Conservation (phyloP, 1,139 yeast genomes). For the Hansenula sp. region DNA sequence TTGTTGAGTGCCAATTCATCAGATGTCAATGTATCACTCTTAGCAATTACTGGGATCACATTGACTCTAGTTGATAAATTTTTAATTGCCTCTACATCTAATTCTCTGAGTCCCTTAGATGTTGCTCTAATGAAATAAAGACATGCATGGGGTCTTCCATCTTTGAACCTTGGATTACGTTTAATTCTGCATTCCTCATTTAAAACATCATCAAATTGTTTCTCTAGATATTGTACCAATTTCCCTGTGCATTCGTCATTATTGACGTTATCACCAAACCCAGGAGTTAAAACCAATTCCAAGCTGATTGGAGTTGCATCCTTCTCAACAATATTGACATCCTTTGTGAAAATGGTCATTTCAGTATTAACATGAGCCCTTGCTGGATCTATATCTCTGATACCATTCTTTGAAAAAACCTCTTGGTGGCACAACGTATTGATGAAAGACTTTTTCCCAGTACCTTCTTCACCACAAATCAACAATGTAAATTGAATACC, state of each 20-base stretch:
- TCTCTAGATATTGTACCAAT: slow-evolving; percentile 47
- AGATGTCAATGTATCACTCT: slow-evolving; percentile 52
- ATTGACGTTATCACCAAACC: slow-evolving; percentile 39
- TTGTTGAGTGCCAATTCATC: slow-evolving; percentile 42
- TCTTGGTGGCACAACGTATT: slow-evolving; percentile 49
- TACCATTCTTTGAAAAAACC: slow-evolving; percentile 14
- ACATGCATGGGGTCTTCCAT: slow-evolving; percentile 60
- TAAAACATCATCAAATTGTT: slow-evolving; percentile 49
- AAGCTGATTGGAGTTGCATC: slow-evolving; percentile 36
- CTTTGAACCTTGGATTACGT: slow-evolving; percentile 49
- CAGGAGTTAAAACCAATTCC: slow-evolving; percentile 38
- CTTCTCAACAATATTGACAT: slow-evolving; percentile 31
- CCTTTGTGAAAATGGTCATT: slow-evolving; percentile 20
- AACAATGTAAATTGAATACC: slow-evolving; percentile 53
- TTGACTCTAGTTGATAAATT: slow-evolving; percentile 46
- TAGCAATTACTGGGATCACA: slow-evolving; percentile 51
- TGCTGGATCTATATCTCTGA: slow-evolving; percentile 15
- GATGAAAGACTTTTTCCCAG: slow-evolving; percentile 58
- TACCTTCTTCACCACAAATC: slow-evolving; percentile 58
- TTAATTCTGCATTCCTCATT: slow-evolving; percentile 58
- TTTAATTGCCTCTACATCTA: slow-evolving; percentile 45
- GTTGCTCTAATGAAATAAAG: slow-evolving; percentile 58
- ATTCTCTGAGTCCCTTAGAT: slow-evolving; percentile 46
- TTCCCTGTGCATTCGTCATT: slow-evolving; percentile 31
- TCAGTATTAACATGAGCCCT: slow-evolving; percentile 24